Percentiles rank a stretch among this genome's conserved stretches.
Conservation (phyloP, 2,329 filamentous ascomycete species). For the Epichloe aotearoae region DNA sequence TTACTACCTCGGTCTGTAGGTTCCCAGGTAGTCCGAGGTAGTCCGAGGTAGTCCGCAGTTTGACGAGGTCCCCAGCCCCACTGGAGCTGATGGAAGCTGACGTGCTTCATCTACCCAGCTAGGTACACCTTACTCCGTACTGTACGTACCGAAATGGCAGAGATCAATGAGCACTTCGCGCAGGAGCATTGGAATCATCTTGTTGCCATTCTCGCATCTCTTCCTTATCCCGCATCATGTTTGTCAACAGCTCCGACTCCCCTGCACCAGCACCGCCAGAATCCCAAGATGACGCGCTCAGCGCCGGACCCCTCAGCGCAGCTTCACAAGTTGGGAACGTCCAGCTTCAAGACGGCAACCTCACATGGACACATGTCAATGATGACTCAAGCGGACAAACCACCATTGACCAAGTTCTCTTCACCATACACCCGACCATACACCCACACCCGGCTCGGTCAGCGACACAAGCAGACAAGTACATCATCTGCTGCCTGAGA, state of each 20-base stretch:
- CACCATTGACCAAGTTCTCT: slow-evolving; percentile 16
- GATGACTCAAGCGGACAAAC: slow-evolving; percentile 7
- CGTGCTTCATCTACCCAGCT: no score
- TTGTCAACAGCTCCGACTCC: not conserved
- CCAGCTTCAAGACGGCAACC: slow-evolving; percentile 10
- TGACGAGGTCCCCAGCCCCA: not conserved
- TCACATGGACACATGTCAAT: slow-evolving; percentile 16
- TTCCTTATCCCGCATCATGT: no score
- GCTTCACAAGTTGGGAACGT: slow-evolving; percentile 9
- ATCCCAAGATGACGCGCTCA: not conserved
- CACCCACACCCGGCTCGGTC: not conserved
- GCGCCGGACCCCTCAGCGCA: not conserved
- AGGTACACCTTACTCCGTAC: no score
- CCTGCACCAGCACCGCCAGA: not conserved
- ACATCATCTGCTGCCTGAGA: slow-evolving; percentile 25
- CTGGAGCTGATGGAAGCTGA: not conserved
- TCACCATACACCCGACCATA: slow-evolving; percentile 12
- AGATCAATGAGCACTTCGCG: no score
- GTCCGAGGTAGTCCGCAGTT: no score
- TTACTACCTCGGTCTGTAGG: no score
- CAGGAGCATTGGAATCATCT: no score
- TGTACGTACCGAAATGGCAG: no score
- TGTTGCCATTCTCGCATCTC: no score
- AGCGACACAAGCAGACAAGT: not conserved
- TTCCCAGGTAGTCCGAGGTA: no score